Conservation (phyloP, 345 rosid genomes). For the Eucalyptus pauciflora region DNA sequence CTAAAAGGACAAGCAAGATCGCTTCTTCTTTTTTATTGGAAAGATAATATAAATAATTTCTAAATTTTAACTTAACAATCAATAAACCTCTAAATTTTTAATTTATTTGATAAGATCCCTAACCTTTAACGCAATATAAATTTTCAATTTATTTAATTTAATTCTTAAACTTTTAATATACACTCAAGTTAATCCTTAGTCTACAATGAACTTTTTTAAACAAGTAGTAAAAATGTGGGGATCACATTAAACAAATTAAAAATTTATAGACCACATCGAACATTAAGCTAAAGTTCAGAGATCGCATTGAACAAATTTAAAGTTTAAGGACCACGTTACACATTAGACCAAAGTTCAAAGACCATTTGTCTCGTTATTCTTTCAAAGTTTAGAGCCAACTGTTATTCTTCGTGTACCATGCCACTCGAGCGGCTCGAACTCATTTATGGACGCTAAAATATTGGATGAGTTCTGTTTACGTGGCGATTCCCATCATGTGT, state of each 20-base stretch:
- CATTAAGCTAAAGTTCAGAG: rapidly evolving
- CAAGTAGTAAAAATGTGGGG: too few relatives aligned
- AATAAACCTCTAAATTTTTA: too few relatives aligned
- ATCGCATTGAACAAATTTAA: rapidly evolving
- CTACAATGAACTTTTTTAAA: too few relatives aligned
- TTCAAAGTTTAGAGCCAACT: background rate
- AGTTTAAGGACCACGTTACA: rapidly evolving
- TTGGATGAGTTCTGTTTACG: background rate
- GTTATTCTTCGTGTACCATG: background rate
- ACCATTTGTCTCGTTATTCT: too few relatives aligned
- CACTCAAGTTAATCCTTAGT: too few relatives aligned
- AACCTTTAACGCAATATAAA: too few relatives aligned
- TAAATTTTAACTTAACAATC: rapidly evolving
- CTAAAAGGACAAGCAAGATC: background rate
- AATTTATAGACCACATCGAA: rapidly evolving
- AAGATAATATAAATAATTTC: too few relatives aligned
- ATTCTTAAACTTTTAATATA: too few relatives aligned
- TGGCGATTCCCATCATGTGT: background rate
- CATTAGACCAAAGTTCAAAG: too few relatives aligned
- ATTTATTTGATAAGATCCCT: too few relatives aligned
- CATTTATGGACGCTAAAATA: background rate
- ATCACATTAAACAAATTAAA: too few relatives aligned
- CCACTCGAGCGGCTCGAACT: background rate
- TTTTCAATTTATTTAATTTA: too few relatives aligned
- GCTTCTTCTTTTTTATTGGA: background rate